Evolutionary conservation across 495 filamentous ascomycete genomes (phyloP).

Genomic region (Filosporella fistucella): DNA sequence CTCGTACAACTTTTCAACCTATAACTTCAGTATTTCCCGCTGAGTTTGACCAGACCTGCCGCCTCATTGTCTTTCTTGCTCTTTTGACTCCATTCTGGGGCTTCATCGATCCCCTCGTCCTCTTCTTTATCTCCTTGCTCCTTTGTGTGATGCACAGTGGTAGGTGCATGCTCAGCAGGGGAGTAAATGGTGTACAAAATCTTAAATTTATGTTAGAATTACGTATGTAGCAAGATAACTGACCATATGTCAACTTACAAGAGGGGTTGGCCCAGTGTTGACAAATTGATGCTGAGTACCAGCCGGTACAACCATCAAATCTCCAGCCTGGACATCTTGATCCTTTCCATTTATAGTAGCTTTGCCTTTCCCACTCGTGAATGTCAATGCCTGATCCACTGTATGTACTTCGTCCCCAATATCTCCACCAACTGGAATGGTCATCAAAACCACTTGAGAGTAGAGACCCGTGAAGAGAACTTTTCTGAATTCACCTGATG

Average conservation of each 20-base stretch:
- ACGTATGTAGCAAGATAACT: not conserved
- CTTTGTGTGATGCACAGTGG: conserved; percentile 56
- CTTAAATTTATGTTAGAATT: not conserved
- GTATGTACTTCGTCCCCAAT: conserved; percentile 60
- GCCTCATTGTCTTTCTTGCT: conserved; percentile 55
- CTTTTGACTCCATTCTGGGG: conserved; percentile 51
- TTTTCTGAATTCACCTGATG: conserved; percentile 53
- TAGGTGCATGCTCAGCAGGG: conserved; percentile 53
- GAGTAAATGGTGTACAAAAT: conserved; percentile 60
- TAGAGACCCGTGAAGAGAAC: conserved; percentile 60
- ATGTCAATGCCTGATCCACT: conserved; percentile 61
- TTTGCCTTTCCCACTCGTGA: conserved; percentile 51
- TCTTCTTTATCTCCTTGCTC: conserved; percentile 57
- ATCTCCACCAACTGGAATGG: conserved; percentile 56
- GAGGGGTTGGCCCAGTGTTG: conserved; percentile 46
- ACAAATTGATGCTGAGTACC: conserved; percentile 65
- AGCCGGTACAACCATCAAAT: conserved; percentile 60
- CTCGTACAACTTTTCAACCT: no score
- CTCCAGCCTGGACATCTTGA: conserved; percentile 51
- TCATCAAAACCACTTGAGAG: conserved; percentile 61
- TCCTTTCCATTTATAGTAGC: conserved; percentile 56
- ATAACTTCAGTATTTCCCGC: conserved; percentile 19
- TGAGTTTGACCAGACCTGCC: conserved; percentile 43
- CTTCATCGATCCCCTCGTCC: conserved; percentile 55
- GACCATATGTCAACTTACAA: no score